Base-by-base conservation (phyloP, 345 rosid genomes). In the Lagerstroemia speciosa region DNA sequence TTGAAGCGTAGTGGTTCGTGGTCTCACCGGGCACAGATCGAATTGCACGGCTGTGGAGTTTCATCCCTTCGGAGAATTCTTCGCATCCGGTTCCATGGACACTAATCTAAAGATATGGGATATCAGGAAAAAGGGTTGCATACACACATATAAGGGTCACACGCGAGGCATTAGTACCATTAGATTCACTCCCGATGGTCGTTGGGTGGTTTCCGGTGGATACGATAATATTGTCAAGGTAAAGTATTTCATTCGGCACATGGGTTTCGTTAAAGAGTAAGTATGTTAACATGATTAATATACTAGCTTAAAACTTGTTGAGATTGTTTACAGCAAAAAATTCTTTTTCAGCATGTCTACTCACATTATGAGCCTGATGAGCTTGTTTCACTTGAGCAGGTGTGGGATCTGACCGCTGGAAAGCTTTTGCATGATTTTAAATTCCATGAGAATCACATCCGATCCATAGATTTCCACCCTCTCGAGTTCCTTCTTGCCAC, bases 171-270 rank as follows among this genome's bases (percentile, higher is more conserved):
- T 94, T 68, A 79, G 79, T 77, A 87, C 96, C 52, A 92, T 94
- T 69, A 86, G 80, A 67, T 94, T 94, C 80, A 77, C 83, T 69
- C 99, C 99, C n/a, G 98, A 94, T 87, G 99, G 99, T 64, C 99
- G 98, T 31, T 94, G 99, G 99, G 96, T 94, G 33, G 96, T 94
- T 75, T 89, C 99, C 38, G 99, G 99, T 77, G 99, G 99, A 83
- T 73, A 67, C 73, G 99, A 94, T 78, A 92, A 87, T 81, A 83
- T 75, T 74, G 96, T 92, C 26, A 94, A 94, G 96, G 99, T 94
- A 81, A 37, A 67, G 66, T 63, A 38, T 74, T 30, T 20, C 48
- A 33, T 50, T 53, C 32, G 34, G 60, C 50, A 57, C 32, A 16
- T 53, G 33, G 41, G 15, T 52, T 68, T 37, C 2, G 60, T 31